Base-by-base conservation (phyloP, 108 stramenopile genomes). In the Skeletonema costatum region DNA sequence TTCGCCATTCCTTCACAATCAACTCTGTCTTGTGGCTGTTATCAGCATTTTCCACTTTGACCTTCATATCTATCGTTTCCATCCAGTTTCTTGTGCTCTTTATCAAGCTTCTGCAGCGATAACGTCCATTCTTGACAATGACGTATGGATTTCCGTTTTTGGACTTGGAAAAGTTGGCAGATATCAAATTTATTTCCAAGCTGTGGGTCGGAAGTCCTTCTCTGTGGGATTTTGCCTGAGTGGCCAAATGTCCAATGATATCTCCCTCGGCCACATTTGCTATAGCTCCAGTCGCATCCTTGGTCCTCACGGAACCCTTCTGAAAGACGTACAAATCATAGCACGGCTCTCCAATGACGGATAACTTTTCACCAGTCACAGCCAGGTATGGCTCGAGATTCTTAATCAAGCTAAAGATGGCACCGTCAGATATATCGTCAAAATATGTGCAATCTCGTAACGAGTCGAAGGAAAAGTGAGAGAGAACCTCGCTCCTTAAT, bases 211-310 rank as follows among this genome's bases (percentile, higher is more conserved):
- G 75, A 41, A 53, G 21, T 19, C 86, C 86, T 69, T 73, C 75
- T 39, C 39, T 64, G 13, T 61, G 13, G 11, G 29, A 67, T 31
- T 44, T 62, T 41, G 76, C 67, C 39, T 19, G 32, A 30, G 85
- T 75, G 16, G 69, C 78, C 32, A 64, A 42, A 44, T 86, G 85
- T 21, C 85, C 85, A 65, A 86, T 86, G 8, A 86, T 70, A 16
- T 73, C 36, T 13, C 85, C 85, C 41, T 68, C 71, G 3, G 78
- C 53, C 32, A 83, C 30, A 31, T 38, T 41, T 35, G 73, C 31
- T 1, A 44, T 11, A 4, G 38, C 60, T 17, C 78, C 78, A 0
- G 51, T 62, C 35, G 73, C 35, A 44, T 82, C 80, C 33, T 19
- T 56, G 31, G 14, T 32, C 30, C 30, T 67, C 14, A 81, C 68